phyloP scores from a whole-genome alignment of 192 early-diverging fungal species.

The Fimicolochytrium jonesii region DNA sequence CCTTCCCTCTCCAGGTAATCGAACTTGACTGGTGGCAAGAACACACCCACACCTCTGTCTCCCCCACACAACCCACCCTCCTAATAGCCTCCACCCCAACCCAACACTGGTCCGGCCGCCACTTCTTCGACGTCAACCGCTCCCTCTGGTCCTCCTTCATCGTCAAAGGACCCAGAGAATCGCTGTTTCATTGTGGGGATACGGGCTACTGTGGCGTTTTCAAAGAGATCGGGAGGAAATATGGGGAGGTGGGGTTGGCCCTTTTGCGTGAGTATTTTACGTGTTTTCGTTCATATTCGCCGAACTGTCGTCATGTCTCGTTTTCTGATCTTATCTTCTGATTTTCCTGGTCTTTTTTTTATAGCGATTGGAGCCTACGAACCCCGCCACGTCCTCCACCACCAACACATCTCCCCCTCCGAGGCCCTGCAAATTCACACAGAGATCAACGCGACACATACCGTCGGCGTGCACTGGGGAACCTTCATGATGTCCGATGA shows the following conservation, averaged over 20 bases:
- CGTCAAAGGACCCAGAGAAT: constrained; percentile 31
- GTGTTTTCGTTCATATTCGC: too few species aligned
- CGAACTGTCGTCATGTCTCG: too few species aligned
- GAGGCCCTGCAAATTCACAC: constrained; percentile 47
- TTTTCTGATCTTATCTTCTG: not conserved
- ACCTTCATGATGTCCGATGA: constrained; percentile 63
- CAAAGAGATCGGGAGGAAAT: constrained; percentile 44
- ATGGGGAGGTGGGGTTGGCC: constrained; percentile 50
- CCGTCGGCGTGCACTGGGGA: constrained; percentile 58
- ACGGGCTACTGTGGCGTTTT: constrained; percentile 53
- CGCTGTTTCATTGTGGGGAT: constrained; percentile 55
- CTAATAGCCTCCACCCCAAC: constrained; percentile 38
- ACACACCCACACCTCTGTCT: constrained; percentile 35
- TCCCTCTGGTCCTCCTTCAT: constrained; percentile 51
- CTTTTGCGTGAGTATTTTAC: constrained; percentile 41
- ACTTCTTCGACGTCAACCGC: constrained; percentile 44
- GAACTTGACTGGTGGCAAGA: constrained; percentile 62
- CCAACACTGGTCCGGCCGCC: constrained; percentile 41
- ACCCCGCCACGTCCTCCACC: constrained; percentile 44
- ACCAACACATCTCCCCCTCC: constrained; percentile 52
- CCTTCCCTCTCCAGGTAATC: constrained; percentile 37
- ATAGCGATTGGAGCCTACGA: constrained; percentile 51
- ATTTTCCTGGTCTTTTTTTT: not conserved
- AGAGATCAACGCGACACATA: constrained; percentile 37
- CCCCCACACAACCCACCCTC: constrained; percentile 12